A percentile compares a stretch with the other conserved stretches of the same genome.
Evolutionary conservation across 1,284 basidiomycete species (phyloP).

Genomic region (Hemileia vastatrix): DNA sequence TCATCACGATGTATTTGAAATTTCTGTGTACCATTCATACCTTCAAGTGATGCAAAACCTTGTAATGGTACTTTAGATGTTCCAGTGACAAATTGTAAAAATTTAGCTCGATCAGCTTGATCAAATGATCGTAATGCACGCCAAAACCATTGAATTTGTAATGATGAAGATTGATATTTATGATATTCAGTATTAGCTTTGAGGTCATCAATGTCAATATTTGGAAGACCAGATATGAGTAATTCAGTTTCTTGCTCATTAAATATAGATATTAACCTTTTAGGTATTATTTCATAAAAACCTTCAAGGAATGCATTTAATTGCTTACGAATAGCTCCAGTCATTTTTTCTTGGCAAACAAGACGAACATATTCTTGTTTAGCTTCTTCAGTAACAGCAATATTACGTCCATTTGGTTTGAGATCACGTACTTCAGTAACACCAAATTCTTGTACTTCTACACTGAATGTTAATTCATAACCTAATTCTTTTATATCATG

Average conservation of each 20-base stretch:
- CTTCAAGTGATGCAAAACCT: constrained; percentile 87
- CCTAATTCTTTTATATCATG: constrained; percentile 62
- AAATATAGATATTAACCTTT: constrained; percentile 55
- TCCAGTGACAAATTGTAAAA: constrained; percentile 78
- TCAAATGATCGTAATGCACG: constrained; percentile 93
- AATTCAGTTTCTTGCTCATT: constrained; percentile 96
- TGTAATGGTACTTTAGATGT: constrained; percentile 83
- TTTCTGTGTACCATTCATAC: constrained; percentile 84
- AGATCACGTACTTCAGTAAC: no score
- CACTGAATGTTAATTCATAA: constrained; percentile 76
- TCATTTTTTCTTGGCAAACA: constrained; percentile 78
- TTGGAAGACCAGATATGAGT: constrained; percentile 92
- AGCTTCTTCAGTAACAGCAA: constrained; percentile 89
- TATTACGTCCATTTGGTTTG: no score
- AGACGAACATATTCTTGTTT: constrained; percentile 91
- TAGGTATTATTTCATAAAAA: constrained; percentile 87
- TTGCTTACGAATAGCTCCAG: constrained; percentile 89
- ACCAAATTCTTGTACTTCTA: constrained; percentile 83
- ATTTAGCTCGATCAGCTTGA: constrained; percentile 88
- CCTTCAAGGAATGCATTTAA: constrained; percentile 76
- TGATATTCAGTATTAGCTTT: constrained; percentile 86
- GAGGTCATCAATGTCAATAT: constrained; percentile 97
- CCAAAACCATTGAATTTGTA: constrained; percentile 99
- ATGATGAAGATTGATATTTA: constrained; percentile 69
- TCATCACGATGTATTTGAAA: constrained; percentile 94